These are phyloP conservation scores for Chlamydomonas urium DNA, from an alignment of 139 green algal species.

Conservation along the genomic window DNA sequence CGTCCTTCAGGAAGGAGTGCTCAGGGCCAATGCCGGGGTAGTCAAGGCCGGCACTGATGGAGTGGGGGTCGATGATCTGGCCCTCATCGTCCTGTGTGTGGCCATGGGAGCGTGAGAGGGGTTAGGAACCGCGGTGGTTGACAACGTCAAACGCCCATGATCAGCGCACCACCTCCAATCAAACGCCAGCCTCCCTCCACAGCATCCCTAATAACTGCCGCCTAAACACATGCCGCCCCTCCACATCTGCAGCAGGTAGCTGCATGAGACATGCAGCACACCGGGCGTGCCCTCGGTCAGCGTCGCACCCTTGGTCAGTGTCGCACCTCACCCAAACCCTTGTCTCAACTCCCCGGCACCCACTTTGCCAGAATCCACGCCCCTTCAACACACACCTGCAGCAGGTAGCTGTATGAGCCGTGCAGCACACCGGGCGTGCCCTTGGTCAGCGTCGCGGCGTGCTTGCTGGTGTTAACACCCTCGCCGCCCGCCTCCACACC, in stretches of 20 bases:
- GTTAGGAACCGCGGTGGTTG: too few relatives aligned
- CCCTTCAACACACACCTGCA: constrained; percentile 71
- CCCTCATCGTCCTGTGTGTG: constrained; percentile 73
- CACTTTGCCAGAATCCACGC: too few relatives aligned
- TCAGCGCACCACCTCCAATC: too few relatives aligned
- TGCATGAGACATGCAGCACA: constrained; percentile 94
- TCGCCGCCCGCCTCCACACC: constrained; percentile 68
- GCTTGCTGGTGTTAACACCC: constrained; percentile 88
- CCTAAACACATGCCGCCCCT: too few relatives aligned
- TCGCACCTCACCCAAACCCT: constrained; percentile 50
- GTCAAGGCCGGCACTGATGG: constrained; percentile 94
- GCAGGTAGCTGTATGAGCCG: constrained; percentile 89
- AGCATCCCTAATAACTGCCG: too few relatives aligned
- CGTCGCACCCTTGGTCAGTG: constrained; percentile 94
- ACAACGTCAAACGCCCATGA: too few relatives aligned
- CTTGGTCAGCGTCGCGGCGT: constrained; percentile 95
- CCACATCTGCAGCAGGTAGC: constrained; percentile 86
- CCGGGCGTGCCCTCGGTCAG: constrained; percentile 89
- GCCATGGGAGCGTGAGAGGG: neutral
- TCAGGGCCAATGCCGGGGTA: constrained; percentile 97
- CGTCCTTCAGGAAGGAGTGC: constrained; percentile 97
- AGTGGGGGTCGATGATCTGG: constrained; percentile 98
- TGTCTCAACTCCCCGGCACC: neutral
- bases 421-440: constrained; percentile 93
- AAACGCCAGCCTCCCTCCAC: too few relatives aligned